Conservation (phyloP, 371 early-diverging fungal species). For the Mucor lusitanicus region DNA sequence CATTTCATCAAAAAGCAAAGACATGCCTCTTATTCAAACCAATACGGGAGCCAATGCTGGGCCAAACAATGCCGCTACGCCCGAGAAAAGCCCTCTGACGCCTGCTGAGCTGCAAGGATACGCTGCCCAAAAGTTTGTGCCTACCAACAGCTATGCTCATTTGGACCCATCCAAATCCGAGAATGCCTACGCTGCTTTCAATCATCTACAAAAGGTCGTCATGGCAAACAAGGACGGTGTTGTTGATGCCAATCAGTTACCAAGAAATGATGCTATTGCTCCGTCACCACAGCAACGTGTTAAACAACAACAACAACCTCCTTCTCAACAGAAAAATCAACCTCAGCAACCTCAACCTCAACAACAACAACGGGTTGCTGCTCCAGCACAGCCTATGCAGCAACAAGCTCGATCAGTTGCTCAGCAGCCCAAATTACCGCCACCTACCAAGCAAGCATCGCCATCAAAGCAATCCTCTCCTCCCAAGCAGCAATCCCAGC, state of each 20-base stretch:
- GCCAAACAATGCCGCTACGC: neutral
- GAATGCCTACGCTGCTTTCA: conserved; percentile 21
- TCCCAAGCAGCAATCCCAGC: neutral
- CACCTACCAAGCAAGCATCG: neutral
- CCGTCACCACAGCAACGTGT: neutral
- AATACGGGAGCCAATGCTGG: neutral
- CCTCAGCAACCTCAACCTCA: neutral
- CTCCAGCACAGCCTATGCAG: neutral
- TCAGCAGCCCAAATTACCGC: neutral
- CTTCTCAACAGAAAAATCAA: neutral
- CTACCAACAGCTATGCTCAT: conserved; percentile 20
- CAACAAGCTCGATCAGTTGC: neutral
- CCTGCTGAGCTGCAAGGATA: conserved; percentile 26
- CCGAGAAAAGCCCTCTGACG: conserved; percentile 4
- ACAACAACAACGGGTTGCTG: neutral
- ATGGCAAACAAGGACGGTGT: neutral
- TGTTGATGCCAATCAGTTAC: neutral
- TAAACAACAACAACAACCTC: neutral
- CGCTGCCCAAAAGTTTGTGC: conserved; percentile 21
- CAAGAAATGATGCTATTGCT: neutral
- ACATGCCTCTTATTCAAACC: neutral
- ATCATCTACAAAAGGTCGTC: conserved; percentile 17
- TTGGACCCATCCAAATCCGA: conserved; percentile 21
- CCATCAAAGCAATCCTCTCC: neutral
- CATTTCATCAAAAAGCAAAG: conserved; percentile 1